Conservation (phyloP, 1,139 yeast genomes). For the Kurtzmaniella quercitrusa region DNA sequence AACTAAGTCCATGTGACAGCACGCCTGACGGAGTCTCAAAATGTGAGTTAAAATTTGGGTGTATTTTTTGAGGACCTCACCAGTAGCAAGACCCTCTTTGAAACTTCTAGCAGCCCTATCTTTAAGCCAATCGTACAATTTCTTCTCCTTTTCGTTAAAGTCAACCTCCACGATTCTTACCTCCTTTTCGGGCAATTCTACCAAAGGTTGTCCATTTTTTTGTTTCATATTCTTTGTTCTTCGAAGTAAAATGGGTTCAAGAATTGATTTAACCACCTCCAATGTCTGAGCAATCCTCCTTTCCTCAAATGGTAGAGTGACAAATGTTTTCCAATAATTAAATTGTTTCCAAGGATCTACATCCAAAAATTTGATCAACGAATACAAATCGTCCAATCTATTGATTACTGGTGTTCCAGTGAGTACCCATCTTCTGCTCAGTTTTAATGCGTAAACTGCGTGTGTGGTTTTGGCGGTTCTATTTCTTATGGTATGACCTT, state of each 20-base stretch:
- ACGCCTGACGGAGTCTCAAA: slow-evolving; percentile 77
- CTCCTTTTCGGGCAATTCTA: slow-evolving; percentile 73
- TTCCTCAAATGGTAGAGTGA: slow-evolving; percentile 78
- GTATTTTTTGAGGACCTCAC: slow-evolving; percentile 70
- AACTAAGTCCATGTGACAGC: slow-evolving; percentile 76
- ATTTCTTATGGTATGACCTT: slow-evolving; percentile 88
- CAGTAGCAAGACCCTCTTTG: slow-evolving; percentile 56
- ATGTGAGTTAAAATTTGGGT: slow-evolving; percentile 82
- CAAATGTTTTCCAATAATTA: slow-evolving; percentile 84
- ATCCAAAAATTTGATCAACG: slow-evolving; percentile 68
- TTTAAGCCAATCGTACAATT: slow-evolving; percentile 67
- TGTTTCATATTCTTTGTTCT: slow-evolving; percentile 85
- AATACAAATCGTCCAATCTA: slow-evolving; percentile 79
- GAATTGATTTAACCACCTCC: slow-evolving; percentile 76
- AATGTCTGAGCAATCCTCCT: slow-evolving; percentile 69
- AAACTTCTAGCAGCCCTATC: slow-evolving; percentile 68
- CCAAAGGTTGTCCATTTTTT: slow-evolving; percentile 68
- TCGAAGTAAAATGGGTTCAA: slow-evolving; percentile 79
- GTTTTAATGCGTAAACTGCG: slow-evolving; percentile 63
- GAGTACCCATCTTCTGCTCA: slow-evolving; percentile 75
- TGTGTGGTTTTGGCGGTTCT: slow-evolving; percentile 76
- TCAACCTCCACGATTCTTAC: slow-evolving; percentile 63
- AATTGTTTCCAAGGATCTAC: slow-evolving; percentile 89
- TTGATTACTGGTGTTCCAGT: slow-evolving; percentile 96
- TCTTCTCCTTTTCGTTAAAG: slow-evolving; percentile 63